Evolutionary conservation across 2,329 filamentous ascomycete genomes (phyloP), one percentile per base, ranked within the genome.

Genomic region (Pseudocercospora fijiensis): DNA sequence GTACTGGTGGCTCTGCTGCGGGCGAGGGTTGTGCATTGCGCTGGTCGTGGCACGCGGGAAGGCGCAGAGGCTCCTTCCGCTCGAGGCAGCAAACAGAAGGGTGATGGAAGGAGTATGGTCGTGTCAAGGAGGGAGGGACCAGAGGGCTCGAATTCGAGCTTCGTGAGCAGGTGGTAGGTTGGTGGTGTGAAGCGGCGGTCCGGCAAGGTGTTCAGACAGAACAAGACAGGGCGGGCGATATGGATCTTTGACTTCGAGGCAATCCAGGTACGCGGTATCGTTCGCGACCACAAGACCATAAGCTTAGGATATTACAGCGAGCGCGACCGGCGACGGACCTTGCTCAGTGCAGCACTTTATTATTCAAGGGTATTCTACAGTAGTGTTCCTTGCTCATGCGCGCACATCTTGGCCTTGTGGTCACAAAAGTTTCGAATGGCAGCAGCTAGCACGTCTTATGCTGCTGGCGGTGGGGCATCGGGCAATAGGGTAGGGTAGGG

Each of bases 311-410:
- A 37, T 37, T 16, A 37, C 33, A 37, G 13, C 33, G n/a, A 37
- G 22, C 49, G 7, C 27, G 22, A 9, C 20, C 20, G 49, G 7
- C 27, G 22, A 9, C 20, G 11, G 49, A 28, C 49, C 58, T 60
- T 45, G 45, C 28, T 56, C 51, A 43, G 52, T 33, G n/a, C 60
- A 57, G 49, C 33, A 37, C 53, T 41, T 41, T 49, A 51, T n/a
- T n/a, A n/a, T n/a, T n/a, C n/a, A 37, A 57, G 18, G 13, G 53
- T 45, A 43, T 30, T 26, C 52, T 62, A 62, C 60, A 62, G 18
- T 57, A 62, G 18, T 57, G 6, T 62, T 61, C 65, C 62, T 67
- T 67, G 65, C 65, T 64, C 62, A 62, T 67, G 65, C 65, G 41
- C 53, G 53, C 53, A 22, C 53, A 56, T 52, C 53, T 53, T 59